Conservation (phyloP, 108 stramenopile genomes). For the Aurantiochytrium sp. region DNA sequence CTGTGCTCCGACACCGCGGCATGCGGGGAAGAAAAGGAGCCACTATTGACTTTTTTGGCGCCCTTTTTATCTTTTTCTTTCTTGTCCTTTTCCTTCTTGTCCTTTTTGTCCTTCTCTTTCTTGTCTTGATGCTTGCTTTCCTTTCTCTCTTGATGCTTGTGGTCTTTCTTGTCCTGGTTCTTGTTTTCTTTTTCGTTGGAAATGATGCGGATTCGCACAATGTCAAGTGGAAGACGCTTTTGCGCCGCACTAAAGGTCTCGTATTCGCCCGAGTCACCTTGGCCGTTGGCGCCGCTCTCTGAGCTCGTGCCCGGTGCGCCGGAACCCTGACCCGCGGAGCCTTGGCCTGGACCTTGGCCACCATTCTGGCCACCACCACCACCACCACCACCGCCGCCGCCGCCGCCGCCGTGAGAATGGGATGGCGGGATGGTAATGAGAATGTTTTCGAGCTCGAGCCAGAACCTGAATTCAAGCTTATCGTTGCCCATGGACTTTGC, state of each 20-base stretch:
- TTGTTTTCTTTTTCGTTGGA: background rate
- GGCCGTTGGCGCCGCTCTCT: background rate
- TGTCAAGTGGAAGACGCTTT: constrained; percentile 7
- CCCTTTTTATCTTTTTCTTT: background rate
- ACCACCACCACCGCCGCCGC: background rate
- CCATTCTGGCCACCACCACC: background rate
- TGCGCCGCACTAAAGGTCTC: background rate
- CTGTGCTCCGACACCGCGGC: too few relatives aligned
- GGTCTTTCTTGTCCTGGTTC: background rate
- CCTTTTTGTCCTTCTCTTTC: background rate
- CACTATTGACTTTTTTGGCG: background rate
- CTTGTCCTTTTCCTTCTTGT: background rate
- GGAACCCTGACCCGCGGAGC: background rate
- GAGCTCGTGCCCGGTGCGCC: background rate
- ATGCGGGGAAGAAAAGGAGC: too few relatives aligned
- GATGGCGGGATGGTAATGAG: background rate
- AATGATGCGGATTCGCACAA: background rate
- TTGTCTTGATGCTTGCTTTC: background rate
- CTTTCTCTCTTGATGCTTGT: background rate
- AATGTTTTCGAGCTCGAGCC: constrained; percentile 9
- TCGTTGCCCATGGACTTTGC: constrained; percentile 2
- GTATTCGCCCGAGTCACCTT: background rate
- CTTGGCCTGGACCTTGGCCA: background rate
- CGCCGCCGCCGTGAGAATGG: background rate
- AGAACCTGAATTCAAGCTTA: background rate